Evolutionary conservation across 306 rosid species (phyloP).

Genomic region (Notholithocarpus densiflorus): DNA sequence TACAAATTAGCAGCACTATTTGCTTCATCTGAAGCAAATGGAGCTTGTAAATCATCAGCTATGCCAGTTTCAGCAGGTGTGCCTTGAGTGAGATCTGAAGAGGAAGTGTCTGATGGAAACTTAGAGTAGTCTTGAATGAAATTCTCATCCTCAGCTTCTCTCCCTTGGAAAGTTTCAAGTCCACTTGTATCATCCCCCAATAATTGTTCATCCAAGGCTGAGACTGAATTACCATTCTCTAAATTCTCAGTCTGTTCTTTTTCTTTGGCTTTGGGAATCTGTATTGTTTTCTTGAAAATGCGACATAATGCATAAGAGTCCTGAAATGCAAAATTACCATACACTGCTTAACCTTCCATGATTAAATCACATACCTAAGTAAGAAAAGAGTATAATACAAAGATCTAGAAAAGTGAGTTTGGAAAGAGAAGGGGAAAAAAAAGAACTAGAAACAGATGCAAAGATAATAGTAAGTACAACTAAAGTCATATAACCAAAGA

Average conservation of each 20-base stretch:
- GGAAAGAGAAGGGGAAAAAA: slow-evolving; percentile 34
- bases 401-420: slow-evolving; percentile 18
- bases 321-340: slow-evolving; percentile 32
- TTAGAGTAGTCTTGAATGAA: slow-evolving; percentile 34
- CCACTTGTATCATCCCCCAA: slow-evolving; percentile 47
- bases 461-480: slow-evolving; percentile 40
- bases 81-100: slow-evolving; percentile 95
- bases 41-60: slow-evolving; percentile 66
- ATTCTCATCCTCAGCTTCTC: slow-evolving; percentile 44
- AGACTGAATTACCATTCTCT: slow-evolving; percentile 26
- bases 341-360: background rate
- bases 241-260: slow-evolving; percentile 29
- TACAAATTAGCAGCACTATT: slow-evolving; percentile 56
- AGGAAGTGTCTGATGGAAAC: slow-evolving; percentile 67
- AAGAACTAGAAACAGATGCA: slow-evolving; percentile 29
- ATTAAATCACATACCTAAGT: background rate
- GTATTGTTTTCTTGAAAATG: slow-evolving; percentile 72
- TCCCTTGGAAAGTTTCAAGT: slow-evolving; percentile 44
- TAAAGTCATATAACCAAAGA: slow-evolving; percentile 43
- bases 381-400: slow-evolving; percentile 28
- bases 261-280: slow-evolving; percentile 41
- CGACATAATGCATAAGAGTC: slow-evolving; percentile 95
- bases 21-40: slow-evolving; percentile 81
- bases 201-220: slow-evolving; percentile 32
- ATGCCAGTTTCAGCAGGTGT: slow-evolving; percentile 55